These are phyloP conservation scores for Phialocephala sp. DNA, from an alignment of 2,329 filamentous ascomycete genomes.

Conservation along the genomic window DNA sequence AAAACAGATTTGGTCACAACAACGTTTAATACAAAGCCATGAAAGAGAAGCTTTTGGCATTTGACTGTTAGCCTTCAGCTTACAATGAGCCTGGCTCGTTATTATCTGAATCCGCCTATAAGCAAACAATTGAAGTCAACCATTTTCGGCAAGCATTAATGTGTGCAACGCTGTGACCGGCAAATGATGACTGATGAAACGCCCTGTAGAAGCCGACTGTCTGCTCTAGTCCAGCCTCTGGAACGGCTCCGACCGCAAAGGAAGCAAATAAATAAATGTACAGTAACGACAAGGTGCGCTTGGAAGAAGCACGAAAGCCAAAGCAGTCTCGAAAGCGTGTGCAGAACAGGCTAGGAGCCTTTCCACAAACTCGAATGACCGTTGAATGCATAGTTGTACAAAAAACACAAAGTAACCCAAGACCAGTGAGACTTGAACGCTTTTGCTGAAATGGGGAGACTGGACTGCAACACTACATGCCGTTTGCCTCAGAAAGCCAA, in stretches of 20 bases:
- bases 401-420: constrained; percentile 22
- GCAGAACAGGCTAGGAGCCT: constrained; percentile 23
- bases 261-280: constrained; percentile 21
- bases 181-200: neutral
- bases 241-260: constrained; percentile 15
- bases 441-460: constrained; percentile 27
- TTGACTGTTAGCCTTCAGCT: constrained; percentile 36
- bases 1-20: constrained; percentile 33
- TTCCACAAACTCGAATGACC: constrained; percentile 14
- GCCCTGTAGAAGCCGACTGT: neutral
- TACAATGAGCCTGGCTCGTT: constrained; percentile 29
- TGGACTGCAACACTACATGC: constrained; percentile 37
- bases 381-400: constrained; percentile 23
- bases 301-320: neutral
- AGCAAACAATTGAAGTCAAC: constrained; percentile 22
- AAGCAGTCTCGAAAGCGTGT: neutral
- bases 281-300: constrained; percentile 14
- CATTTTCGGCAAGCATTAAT: neutral
- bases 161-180: neutral
- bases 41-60: constrained; percentile 34
- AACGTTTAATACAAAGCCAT: constrained; percentile 24
- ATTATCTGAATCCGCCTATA: constrained; percentile 35
- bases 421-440: constrained; percentile 39
- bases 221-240: neutral
- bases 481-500: constrained; percentile 18